Percentiles rank a stretch among this genome's conserved stretches.
These are phyloP conservation scores for Odontarrhena argentea DNA, from an alignment of 345 rosid genomes.

Conservation along the genomic window DNA sequence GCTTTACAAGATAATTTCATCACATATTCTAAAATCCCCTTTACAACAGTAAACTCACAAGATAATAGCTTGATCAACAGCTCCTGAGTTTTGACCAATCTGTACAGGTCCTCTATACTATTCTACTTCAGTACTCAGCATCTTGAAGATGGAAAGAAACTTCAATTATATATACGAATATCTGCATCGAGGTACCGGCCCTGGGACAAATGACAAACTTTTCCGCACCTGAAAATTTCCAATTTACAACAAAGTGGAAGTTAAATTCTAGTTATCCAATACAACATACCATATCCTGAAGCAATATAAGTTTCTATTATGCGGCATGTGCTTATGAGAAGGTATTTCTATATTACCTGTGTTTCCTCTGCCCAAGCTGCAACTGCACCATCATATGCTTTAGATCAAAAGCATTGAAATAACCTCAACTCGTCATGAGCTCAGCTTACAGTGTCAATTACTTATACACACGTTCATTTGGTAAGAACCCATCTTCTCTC, in stretches of 20 bases:
- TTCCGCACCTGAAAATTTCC: constrained; percentile 18
- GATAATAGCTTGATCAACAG: constrained; percentile 30
- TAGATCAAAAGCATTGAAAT: constrained; percentile 21
- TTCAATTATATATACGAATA: constrained; percentile 42
- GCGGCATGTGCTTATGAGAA: background rate
- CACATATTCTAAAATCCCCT: constrained; percentile 4
- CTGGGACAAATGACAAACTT: background rate
- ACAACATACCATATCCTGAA: background rate
- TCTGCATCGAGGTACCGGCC: constrained; percentile 68
- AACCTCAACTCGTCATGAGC: constrained; percentile 15
- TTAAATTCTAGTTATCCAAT: constrained; percentile 4
- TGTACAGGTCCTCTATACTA: constrained; percentile 57
- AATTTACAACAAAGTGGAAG: constrained; percentile 1
- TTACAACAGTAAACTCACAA: background rate
- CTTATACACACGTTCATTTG: constrained; percentile 25
- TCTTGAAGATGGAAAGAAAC: constrained; percentile 5
- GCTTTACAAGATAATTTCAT: background rate
- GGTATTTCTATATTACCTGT: constrained; percentile 14
- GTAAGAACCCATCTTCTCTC: constrained; percentile 38
- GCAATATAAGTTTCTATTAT: constrained; percentile 15
- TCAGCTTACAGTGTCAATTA: constrained; percentile 4
- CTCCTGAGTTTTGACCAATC: constrained; percentile 59
- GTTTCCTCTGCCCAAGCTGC: constrained; percentile 15
- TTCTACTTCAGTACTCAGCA: background rate
- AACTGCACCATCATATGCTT: constrained; percentile 13